These are phyloP conservation scores for Tetrapyrgos nigripes DNA, from an alignment of 1,284 basidiomycete species.

Conservation along the genomic window DNA sequence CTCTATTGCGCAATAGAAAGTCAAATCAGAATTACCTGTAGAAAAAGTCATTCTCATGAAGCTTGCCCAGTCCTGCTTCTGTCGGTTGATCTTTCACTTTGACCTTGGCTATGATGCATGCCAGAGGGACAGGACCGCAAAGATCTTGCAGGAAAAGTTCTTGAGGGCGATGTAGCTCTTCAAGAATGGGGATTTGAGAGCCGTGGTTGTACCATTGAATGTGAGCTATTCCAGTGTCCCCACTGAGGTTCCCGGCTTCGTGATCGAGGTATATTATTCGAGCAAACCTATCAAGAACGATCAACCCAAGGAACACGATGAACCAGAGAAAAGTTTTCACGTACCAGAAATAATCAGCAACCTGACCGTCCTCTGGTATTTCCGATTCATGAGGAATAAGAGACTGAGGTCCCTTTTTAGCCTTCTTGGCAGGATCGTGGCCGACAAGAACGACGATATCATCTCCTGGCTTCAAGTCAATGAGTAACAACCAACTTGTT, in stretches of 20 bases:
- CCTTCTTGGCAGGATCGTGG: slow-evolving; percentile 13
- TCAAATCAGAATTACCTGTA: slow-evolving; percentile 52
- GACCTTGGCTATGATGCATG: slow-evolving; percentile 51
- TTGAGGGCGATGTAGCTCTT: slow-evolving; percentile 62
- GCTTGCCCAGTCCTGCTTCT: slow-evolving; percentile 9
- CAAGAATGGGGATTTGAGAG: slow-evolving; percentile 54
- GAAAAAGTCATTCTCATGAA: slow-evolving; percentile 54
- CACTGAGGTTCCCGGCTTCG: too few relatives aligned
- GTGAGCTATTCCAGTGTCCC: slow-evolving; percentile 56
- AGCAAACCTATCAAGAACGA: slow-evolving; percentile 59
- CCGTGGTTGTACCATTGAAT: slow-evolving; percentile 76
- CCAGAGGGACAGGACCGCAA: slow-evolving; percentile 53
- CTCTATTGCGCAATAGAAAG: background rate
- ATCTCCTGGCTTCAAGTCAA: slow-evolving; percentile 56
- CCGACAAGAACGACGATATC: slow-evolving; percentile 55
- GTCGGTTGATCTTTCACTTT: slow-evolving; percentile 38
- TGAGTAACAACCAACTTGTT: slow-evolving; percentile 7
- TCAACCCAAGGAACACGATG: background rate
- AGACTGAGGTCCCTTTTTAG: slow-evolving; percentile 14
- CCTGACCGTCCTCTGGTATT: slow-evolving; percentile 41
- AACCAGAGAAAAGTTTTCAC: slow-evolving; percentile 13
- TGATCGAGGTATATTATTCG: slow-evolving; percentile 60
- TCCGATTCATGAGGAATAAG: slow-evolving; percentile 30
- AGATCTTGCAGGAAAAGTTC: slow-evolving; percentile 67
- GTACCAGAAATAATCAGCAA: slow-evolving; percentile 70